A percentile compares a stretch with the other conserved stretches of the same genome.
Evolutionary conservation across 805 yeast species (phyloP).

Genomic region (Candida boleticola): DNA sequence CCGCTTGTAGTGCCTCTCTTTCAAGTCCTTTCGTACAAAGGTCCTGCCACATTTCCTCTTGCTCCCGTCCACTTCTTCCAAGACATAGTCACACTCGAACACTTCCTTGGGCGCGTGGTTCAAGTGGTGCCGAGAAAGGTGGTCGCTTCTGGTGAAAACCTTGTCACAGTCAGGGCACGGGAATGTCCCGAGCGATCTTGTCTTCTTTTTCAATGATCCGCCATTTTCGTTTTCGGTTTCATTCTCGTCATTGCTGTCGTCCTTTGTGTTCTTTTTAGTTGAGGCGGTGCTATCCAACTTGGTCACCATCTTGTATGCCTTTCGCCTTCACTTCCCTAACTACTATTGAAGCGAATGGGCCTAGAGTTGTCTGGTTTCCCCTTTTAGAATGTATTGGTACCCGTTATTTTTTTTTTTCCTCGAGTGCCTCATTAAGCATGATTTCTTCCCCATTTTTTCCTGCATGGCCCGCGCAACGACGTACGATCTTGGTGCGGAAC

Average conservation of each 20-base stretch:
- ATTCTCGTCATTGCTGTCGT: background rate
- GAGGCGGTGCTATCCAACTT: background rate
- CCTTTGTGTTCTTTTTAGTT: constrained; percentile 15
- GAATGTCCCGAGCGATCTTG: constrained; percentile 28
- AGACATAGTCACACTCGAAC: constrained; percentile 52
- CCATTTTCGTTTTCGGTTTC: constrained; percentile 8
- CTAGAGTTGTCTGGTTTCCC: no score
- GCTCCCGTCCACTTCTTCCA: constrained; percentile 37
- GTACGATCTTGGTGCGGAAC: no score
- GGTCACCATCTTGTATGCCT: background rate
- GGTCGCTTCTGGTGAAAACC: constrained; percentile 60
- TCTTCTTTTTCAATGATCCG: constrained; percentile 12
- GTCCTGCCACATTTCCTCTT: constrained; percentile 53
- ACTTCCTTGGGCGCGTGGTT: constrained; percentile 55
- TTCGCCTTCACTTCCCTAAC: no score
- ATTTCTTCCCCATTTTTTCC: no score
- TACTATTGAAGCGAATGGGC: no score
- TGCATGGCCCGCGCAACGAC: no score
- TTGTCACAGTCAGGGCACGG: constrained; percentile 49
- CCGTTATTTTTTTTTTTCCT: no score
- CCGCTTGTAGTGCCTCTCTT: constrained; percentile 37
- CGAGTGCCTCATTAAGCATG: no score
- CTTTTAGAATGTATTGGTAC: no score
- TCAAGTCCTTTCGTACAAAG: constrained; percentile 61
- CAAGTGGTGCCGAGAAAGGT: constrained; percentile 59